These are phyloP conservation scores for Hysterangium stoloniferum DNA, from an alignment of 768 basidiomycete genomes.

Conservation along the genomic window DNA sequence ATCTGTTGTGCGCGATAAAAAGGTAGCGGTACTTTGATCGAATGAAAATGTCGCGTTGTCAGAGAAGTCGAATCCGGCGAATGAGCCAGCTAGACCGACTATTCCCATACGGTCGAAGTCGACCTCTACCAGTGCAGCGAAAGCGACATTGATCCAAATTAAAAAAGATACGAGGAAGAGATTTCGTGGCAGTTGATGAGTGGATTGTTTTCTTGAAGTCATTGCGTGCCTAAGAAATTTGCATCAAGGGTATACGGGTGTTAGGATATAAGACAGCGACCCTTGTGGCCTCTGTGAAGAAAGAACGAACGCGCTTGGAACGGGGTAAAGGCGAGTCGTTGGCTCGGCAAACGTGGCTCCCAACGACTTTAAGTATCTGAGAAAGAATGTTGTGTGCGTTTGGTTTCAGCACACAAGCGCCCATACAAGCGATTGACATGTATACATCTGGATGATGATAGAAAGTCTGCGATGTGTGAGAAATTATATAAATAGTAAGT, in stretches of 20 bases:
- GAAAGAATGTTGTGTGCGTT: not conserved
- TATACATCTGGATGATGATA: too few species aligned
- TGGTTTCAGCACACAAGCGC: conserved; percentile 6
- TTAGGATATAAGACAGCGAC: conserved; percentile 1
- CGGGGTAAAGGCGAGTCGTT: conserved; percentile 7
- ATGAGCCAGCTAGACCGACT: conserved; percentile 83
- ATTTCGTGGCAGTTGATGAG: not conserved
- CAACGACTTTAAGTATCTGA: conserved; percentile 10
- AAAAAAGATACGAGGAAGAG: not conserved
- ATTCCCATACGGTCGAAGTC: conserved; percentile 84
- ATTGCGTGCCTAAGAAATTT: not conserved
- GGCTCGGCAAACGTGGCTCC: conserved; percentile 1
- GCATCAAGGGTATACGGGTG: conserved; percentile 6
- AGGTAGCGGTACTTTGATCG: conserved; percentile 64
- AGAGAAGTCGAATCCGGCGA: conserved; percentile 79
- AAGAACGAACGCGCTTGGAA: conserved; percentile 12
- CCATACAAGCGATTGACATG: conserved; percentile 5
- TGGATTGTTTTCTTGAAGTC: conserved; percentile 6
- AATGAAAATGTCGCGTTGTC: conserved; percentile 45
- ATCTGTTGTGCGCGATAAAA: conserved; percentile 54
- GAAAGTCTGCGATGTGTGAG: too few species aligned
- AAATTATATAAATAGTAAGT: too few species aligned
- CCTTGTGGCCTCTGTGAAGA: conserved; percentile 8
- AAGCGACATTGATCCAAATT: not conserved
- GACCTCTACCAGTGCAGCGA: conserved; percentile 44